phyloP scores from a whole-genome alignment of 1,284 basidiomycete genomes.

The Cryptococcus sp. region DNA sequence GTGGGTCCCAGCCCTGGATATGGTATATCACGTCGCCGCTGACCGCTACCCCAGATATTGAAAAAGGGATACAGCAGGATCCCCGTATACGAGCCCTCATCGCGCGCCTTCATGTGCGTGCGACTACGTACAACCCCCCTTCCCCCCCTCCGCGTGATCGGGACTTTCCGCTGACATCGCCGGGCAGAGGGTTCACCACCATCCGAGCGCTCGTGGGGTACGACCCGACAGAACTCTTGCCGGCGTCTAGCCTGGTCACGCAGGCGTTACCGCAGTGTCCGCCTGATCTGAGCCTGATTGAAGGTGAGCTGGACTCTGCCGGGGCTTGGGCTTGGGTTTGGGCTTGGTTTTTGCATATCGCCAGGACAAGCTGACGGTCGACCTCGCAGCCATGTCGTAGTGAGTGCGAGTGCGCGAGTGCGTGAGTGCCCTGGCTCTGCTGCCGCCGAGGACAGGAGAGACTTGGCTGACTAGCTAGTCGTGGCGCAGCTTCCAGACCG shows the following conservation, averaged over 20 bases:
- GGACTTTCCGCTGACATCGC: neutral
- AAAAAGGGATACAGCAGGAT: constrained; percentile 70
- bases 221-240: constrained; percentile 70
- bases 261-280: constrained; percentile 67
- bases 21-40: neutral
- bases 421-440: neutral
- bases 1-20: constrained; percentile 53
- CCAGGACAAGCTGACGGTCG: neutral
- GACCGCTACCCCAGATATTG: constrained; percentile 20
- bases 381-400: constrained; percentile 30
- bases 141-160: too few species aligned
- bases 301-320: constrained; percentile 37
- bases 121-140: neutral
- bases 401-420: constrained; percentile 3
- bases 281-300: constrained; percentile 52
- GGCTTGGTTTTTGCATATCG: too few species aligned
- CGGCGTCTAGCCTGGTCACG: constrained; percentile 65
- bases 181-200: constrained; percentile 4
- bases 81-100: constrained; percentile 74
- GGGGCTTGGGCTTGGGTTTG: too few species aligned
- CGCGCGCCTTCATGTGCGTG: constrained; percentile 55
- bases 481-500: constrained; percentile 69
- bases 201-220: constrained; percentile 66
- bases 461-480: neutral
- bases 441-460: neutral